Percentiles rank a stretch among this genome's conserved stretches.
phyloP scores from a whole-genome alignment of 129 eudicot species.

The Lactuca sativa region DNA sequence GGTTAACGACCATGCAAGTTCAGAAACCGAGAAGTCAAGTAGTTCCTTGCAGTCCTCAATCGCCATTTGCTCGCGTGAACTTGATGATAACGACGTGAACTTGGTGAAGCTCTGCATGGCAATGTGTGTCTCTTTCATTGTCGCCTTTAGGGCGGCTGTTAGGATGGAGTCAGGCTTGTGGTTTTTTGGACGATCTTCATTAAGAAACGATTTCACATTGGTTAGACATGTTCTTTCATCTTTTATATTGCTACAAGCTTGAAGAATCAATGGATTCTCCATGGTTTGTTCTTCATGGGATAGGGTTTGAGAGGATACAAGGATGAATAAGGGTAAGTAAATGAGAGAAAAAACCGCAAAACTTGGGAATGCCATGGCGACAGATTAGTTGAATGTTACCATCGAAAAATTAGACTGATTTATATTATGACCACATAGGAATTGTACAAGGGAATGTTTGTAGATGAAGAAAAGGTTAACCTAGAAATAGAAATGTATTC shows the following conservation, averaged over 20 bases:
- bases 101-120: constrained; percentile 58
- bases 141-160: constrained; percentile 62
- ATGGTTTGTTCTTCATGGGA: constrained; percentile 35
- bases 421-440: constrained; percentile 18
- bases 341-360: constrained; percentile 24
- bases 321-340: constrained; percentile 30
- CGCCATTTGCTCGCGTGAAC: constrained; percentile 78
- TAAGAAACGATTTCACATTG: constrained; percentile 46
- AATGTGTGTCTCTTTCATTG: constrained; percentile 48
- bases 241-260: constrained; percentile 60
- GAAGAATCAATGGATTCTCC: constrained; percentile 49
- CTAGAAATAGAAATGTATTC: constrained; percentile 27
- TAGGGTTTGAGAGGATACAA: constrained; percentile 33
- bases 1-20: constrained; percentile 68
- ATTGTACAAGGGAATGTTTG: constrained; percentile 38
- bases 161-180: constrained; percentile 51
- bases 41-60: constrained; percentile 88
- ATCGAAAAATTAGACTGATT: neutral
- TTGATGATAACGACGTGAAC: constrained; percentile 57
- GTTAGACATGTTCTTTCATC: constrained; percentile 57
- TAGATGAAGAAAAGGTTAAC: constrained; percentile 36
- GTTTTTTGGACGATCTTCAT: constrained; percentile 12
- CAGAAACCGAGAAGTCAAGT: constrained; percentile 86
- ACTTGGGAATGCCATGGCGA: constrained; percentile 31
- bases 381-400: neutral